phyloP scores from a whole-genome alignment of 768 basidiomycete genomes.

The Cyclocybe aegerita region DNA sequence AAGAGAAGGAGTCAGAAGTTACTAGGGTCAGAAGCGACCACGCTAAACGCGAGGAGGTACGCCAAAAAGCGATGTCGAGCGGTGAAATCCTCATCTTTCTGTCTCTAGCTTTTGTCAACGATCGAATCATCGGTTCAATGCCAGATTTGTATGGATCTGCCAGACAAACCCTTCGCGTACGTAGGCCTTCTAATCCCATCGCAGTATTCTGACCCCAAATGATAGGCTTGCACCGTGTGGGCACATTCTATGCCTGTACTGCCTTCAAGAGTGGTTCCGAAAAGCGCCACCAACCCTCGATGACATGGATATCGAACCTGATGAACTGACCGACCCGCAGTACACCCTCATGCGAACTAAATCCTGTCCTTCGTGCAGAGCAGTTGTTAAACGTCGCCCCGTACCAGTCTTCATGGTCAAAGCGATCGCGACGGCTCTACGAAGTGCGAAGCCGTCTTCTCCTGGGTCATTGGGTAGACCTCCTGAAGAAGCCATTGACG shows the following conservation, averaged over 20 bases:
- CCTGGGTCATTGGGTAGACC: slow-evolving; percentile 14
- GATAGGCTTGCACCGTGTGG: slow-evolving; percentile 72
- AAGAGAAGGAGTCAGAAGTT: slow-evolving; percentile 46
- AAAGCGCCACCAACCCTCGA: slow-evolving; percentile 55
- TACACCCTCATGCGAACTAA: slow-evolving; percentile 61
- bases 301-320: slow-evolving; percentile 36
- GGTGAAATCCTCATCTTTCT: not conserved
- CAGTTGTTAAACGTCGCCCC: slow-evolving; percentile 55
- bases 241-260: slow-evolving; percentile 70
- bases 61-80: slow-evolving; percentile 4
- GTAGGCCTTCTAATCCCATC: slow-evolving; percentile 21
- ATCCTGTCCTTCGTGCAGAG: slow-evolving; percentile 72
- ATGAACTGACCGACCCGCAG: slow-evolving; percentile 35
- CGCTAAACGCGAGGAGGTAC: slow-evolving; percentile 59
- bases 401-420: slow-evolving; percentile 72
- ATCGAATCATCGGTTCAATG: slow-evolving; percentile 66
- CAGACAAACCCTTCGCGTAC: slow-evolving; percentile 66
- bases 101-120: slow-evolving; percentile 45
- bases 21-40: slow-evolving; percentile 43
- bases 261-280: slow-evolving; percentile 79
- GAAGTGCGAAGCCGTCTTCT: slow-evolving; percentile 35
- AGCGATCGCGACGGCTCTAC: slow-evolving; percentile 48
- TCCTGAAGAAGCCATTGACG: slow-evolving; percentile 32
- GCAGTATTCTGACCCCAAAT: not conserved
- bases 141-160: slow-evolving; percentile 75